These are phyloP conservation scores for Lactarius indigo DNA, from an alignment of 768 basidiomycete genomes.

Conservation along the genomic window DNA sequence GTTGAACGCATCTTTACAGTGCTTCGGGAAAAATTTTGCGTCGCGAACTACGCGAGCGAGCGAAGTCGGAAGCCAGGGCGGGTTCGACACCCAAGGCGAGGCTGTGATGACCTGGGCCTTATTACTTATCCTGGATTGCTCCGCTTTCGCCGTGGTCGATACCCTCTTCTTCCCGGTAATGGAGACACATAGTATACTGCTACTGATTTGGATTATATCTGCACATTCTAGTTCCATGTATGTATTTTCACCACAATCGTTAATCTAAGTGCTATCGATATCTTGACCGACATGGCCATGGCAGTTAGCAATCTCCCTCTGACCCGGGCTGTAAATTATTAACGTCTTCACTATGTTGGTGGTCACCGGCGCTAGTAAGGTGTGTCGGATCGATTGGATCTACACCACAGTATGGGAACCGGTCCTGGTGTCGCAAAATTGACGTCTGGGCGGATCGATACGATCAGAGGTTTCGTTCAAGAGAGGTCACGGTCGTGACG, in stretches of 20 bases:
- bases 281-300: neutral
- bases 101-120: neutral
- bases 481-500: neutral
- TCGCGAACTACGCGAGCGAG: conserved; percentile 66
- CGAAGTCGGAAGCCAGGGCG: conserved; percentile 46
- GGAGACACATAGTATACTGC: neutral
- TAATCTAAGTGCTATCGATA: neutral
- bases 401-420: too few species aligned
- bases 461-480: neutral
- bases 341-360: neutral
- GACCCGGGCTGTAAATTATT: neutral
- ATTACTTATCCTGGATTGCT: neutral
- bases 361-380: neutral
- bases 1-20: conserved; percentile 36
- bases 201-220: neutral
- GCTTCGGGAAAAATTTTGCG: conserved; percentile 87
- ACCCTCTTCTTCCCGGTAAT: neutral
- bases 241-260: neutral
- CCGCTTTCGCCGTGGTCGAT: neutral
- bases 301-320: neutral
- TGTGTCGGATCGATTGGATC: too few species aligned
- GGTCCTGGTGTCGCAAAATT: neutral
- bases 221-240: neutral
- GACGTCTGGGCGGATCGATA: neutral
- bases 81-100: conserved; percentile 9